Conservation (phyloP, 228 moss, liverwort and hornwort species). For the Sphagnum fallax region DNA sequence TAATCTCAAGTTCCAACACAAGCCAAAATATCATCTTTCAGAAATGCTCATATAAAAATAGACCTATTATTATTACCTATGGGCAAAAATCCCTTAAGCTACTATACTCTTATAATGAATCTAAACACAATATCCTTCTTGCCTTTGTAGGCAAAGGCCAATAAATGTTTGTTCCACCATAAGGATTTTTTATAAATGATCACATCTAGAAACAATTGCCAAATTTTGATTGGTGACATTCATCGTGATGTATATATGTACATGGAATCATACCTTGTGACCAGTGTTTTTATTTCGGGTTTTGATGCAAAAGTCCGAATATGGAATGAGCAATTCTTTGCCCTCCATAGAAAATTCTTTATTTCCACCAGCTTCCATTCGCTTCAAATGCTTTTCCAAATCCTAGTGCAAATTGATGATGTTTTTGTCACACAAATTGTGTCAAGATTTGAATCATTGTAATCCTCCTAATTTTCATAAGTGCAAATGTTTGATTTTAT, state of each 20-base stretch:
- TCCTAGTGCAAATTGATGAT: conserved; percentile 6
- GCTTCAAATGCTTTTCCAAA: conserved; percentile 44
- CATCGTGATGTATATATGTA: neutral
- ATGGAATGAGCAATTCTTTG: conserved; percentile 67
- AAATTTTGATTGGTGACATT: neutral
- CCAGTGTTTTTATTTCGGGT: conserved; percentile 29
- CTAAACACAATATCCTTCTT: neutral
- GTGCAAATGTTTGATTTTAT: neutral
- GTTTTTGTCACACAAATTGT: neutral
- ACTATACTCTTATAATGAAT: neutral
- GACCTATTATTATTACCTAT: too few relatives aligned
- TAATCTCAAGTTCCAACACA: too few relatives aligned
- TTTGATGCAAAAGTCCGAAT: conserved; percentile 53
- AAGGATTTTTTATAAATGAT: neutral
- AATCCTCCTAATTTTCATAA: conserved; percentile 1
- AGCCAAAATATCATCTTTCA: too few relatives aligned
- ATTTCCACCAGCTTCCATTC: conserved; percentile 12
- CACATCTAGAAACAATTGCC: neutral
- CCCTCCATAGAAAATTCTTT: conserved; percentile 40
- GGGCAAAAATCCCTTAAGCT: too few relatives aligned
- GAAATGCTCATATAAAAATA: too few relatives aligned
- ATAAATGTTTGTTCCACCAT: neutral
- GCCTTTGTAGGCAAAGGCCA: too few relatives aligned
- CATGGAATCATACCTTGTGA: conserved; percentile 27
- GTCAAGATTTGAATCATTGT: neutral